Percentiles rank a stretch among this genome's conserved stretches.
Evolutionary conservation across 1,139 yeast genomes (phyloP).

Genomic region (Kodamaea derodonti): DNA sequence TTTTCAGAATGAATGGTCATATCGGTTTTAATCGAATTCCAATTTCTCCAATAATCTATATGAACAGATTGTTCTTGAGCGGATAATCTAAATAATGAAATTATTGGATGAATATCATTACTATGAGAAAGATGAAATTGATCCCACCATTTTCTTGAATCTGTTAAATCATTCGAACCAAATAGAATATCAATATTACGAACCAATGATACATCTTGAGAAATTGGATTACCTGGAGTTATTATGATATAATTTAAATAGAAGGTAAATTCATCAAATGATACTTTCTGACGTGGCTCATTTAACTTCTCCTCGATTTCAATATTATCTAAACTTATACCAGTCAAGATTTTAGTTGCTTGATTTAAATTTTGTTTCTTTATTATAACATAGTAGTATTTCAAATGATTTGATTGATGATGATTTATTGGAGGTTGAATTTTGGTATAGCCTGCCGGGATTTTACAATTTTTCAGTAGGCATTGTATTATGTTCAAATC

Average conservation of each 20-base stretch:
- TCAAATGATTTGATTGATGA: constrained; percentile 1
- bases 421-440: constrained; percentile 11
- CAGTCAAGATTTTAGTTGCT: constrained; percentile 6
- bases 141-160: constrained; percentile 12
- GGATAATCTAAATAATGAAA: constrained; percentile 10
- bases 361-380: constrained; percentile 2
- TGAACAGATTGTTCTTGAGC: constrained; percentile 6
- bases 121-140: constrained; percentile 7
- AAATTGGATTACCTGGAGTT: constrained; percentile 8
- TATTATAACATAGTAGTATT: constrained; percentile 5
- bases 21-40: constrained; percentile 4
- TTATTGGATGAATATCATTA: constrained; percentile 9
- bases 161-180: constrained; percentile 21
- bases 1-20: constrained; percentile 3
- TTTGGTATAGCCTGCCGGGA: constrained; percentile 12
- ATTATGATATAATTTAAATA: constrained; percentile 8
- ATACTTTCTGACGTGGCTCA: not conserved
- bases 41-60: constrained; percentile 5
- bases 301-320: not conserved
- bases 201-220: constrained; percentile 14
- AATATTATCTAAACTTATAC: not conserved
- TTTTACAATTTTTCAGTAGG: constrained; percentile 9
- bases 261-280: constrained; percentile 6
- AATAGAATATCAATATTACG: constrained; percentile 25
- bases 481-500: constrained; percentile 13